These are phyloP conservation scores for Boletus edulis DNA, from an alignment of 768 basidiomycete species.

Conservation along the genomic window DNA sequence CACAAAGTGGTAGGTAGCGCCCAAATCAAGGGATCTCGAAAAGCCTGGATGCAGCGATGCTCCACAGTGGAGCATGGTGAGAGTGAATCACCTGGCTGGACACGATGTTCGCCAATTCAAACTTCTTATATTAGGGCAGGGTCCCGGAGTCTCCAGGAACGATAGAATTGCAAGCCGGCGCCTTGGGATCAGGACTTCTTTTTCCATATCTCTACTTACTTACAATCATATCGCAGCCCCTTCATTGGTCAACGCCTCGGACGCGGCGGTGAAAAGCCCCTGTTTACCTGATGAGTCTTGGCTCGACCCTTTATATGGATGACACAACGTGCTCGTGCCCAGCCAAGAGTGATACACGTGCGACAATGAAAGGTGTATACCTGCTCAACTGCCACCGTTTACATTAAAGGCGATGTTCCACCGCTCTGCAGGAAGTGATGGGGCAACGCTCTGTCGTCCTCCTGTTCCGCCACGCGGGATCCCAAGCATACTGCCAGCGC, in stretches of 20 bases:
- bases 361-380: neutral
- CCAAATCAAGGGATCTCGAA: neutral
- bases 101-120: neutral
- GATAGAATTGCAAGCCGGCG: neutral
- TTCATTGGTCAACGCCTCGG: slow-evolving; percentile 19
- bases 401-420: neutral
- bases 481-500: slow-evolving; percentile 3
- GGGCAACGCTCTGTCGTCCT: neutral
- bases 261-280: slow-evolving; percentile 7
- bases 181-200: slow-evolving; percentile 4
- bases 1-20: neutral
- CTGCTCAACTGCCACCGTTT: neutral
- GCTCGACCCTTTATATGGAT: slow-evolving; percentile 1
- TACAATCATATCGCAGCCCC: slow-evolving; percentile 10
- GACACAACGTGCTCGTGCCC: neutral
- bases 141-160: slow-evolving; percentile 17
- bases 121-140: slow-evolving; percentile 11
- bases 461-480: slow-evolving; percentile 14
- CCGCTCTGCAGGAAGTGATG: neutral
- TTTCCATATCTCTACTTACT: slow-evolving; percentile 4
- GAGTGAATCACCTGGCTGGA: slow-evolving; percentile 5
- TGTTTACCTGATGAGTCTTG: slow-evolving; percentile 2
- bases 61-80: neutral
- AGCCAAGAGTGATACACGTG: slow-evolving; percentile 2
- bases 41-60: neutral